phyloP scores from a whole-genome alignment of 106 monocot genomes.

The Dioscorea zingiberensis region DNA sequence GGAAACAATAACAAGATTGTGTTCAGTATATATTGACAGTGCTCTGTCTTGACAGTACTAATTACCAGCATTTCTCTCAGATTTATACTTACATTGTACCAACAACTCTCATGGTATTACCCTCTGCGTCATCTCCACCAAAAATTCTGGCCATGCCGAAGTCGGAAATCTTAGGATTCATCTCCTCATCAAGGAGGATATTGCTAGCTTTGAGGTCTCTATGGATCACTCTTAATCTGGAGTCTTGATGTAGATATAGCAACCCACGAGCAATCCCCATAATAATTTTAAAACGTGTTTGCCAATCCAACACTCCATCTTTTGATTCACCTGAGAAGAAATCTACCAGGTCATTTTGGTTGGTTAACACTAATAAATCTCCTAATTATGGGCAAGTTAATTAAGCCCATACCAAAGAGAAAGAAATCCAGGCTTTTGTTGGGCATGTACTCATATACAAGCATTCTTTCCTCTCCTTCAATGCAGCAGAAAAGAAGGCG shows the following conservation, averaged over 20 bases:
- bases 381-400: background rate
- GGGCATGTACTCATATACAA: conserved; percentile 2
- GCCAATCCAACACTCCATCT: background rate
- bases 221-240: conserved; percentile 12
- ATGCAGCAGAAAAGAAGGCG: background rate
- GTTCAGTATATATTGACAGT: background rate
- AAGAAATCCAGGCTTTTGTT: background rate
- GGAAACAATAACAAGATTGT: background rate
- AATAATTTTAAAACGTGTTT: conserved; percentile 4
- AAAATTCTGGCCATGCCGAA: conserved; percentile 21
- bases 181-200: conserved; percentile 5
- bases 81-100: conserved; percentile 22
- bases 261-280: conserved; percentile 14
- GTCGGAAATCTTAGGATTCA: conserved; percentile 20
- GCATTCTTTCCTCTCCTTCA: background rate
- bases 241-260: conserved; percentile 19
- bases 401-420: background rate
- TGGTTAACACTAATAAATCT: background rate
- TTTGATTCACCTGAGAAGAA: background rate
- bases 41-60: background rate
- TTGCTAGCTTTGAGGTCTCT: conserved; percentile 22
- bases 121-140: background rate
- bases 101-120: conserved; percentile 5
- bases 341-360: background rate
- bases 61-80: background rate